Percentiles rank a stretch among this genome's conserved stretches.
Evolutionary conservation across 106 monocot genomes (phyloP).

Genomic region (Dendrobium officinale): DNA sequence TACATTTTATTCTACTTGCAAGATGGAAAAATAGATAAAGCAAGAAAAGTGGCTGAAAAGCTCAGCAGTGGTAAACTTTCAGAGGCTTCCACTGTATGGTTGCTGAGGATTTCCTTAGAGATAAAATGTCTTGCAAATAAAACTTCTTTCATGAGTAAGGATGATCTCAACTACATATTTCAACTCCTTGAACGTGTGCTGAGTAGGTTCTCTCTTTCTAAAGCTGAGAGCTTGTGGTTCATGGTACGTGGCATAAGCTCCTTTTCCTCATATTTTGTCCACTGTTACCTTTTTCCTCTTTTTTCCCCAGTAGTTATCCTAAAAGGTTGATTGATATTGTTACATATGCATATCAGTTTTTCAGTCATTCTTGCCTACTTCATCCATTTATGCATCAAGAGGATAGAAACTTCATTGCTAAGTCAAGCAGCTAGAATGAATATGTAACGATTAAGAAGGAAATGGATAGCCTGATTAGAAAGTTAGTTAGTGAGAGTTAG

Average conservation of each 20-base stretch:
- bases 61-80: no score
- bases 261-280: background rate
- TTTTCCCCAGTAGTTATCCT: background rate
- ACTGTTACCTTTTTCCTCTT: background rate
- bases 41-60: no score
- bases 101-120: no score
- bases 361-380: background rate
- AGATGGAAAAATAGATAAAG: no score
- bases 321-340: background rate
- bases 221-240: slow-evolving; percentile 50
- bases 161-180: slow-evolving; percentile 30
- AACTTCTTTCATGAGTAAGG: slow-evolving; percentile 25
- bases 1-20: no score
- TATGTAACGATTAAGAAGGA: no score
- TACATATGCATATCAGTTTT: background rate
- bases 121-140: no score
- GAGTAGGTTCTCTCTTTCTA: slow-evolving; percentile 25
- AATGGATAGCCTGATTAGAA: no score
- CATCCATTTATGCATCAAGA: background rate
- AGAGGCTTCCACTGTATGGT: no score
- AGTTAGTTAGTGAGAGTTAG: no score
- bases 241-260: slow-evolving; percentile 25
- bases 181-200: slow-evolving; percentile 30
- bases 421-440: no score
- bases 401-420: no score